These are phyloP conservation scores for Cudoniella acicularis DNA, from an alignment of 495 filamentous ascomycete species.

Conservation along the genomic window DNA sequence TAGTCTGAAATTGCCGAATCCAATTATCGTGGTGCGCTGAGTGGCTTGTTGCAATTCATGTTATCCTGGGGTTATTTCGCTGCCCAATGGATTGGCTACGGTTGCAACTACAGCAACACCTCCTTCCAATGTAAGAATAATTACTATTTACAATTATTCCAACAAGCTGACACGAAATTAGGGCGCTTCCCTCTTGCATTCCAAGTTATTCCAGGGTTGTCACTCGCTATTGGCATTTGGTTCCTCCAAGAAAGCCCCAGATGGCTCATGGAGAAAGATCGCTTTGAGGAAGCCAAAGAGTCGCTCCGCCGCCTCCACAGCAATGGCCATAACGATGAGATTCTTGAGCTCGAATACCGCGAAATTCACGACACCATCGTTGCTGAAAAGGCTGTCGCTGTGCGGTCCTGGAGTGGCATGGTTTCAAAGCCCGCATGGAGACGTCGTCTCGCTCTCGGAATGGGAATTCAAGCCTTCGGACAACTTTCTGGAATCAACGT, in stretches of 20 bases:
- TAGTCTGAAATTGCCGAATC: slow-evolving; percentile 20
- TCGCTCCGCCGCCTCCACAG: slow-evolving; percentile 42
- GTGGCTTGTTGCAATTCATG: slow-evolving; percentile 18
- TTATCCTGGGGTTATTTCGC: slow-evolving; percentile 20
- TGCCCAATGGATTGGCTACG: slow-evolving; percentile 23
- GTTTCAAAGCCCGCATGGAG: slow-evolving; percentile 42
- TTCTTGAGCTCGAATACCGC: slow-evolving; percentile 41
- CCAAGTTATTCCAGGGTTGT: slow-evolving; percentile 45
- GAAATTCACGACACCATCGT: slow-evolving; percentile 43
- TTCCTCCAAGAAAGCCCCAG: slow-evolving; percentile 40
- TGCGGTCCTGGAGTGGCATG: slow-evolving; percentile 41
- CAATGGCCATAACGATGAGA: slow-evolving; percentile 40
- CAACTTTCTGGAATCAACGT: slow-evolving; percentile 51
- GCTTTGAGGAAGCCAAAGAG: slow-evolving; percentile 37
- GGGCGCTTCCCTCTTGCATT: slow-evolving; percentile 57
- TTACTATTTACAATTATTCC: not conserved
- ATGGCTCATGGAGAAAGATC: slow-evolving; percentile 40
- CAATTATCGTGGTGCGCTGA: slow-evolving; percentile 10
- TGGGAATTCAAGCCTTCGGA: slow-evolving; percentile 50
- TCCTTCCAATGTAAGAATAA: slow-evolving; percentile 16
- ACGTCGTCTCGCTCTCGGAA: slow-evolving; percentile 46
- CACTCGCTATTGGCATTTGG: slow-evolving; percentile 45
- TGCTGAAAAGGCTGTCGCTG: slow-evolving; percentile 33
- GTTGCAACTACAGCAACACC: slow-evolving; percentile 4
- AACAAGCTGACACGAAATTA: slow-evolving; percentile 31